Evolutionary conservation across 805 yeast genomes (phyloP), one percentile per base, ranked within the genome.

Genomic region (Saccharomyces mikatae): DNA sequence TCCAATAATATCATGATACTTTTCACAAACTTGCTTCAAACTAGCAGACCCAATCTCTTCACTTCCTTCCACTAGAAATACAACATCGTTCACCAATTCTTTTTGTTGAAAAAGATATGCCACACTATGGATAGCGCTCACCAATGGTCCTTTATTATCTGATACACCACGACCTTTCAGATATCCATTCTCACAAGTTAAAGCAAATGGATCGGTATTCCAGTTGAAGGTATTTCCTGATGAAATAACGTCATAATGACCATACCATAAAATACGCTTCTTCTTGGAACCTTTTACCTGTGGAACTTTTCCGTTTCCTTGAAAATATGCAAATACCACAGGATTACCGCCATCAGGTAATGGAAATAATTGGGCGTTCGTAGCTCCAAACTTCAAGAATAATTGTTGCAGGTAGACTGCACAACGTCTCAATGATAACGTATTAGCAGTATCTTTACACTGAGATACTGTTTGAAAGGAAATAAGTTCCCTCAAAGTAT

Each of bases 11-110:
- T 68, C 69, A 54, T 76, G 74, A 62, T 84, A 71, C 31, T 76
- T 66, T 27, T 65, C 62, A n/a, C 92, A 79, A 0, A 86, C 83
- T 3, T 81, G 77, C 62, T 83, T 83, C 66, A 92, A 89, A 0
- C 97, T 97, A 62, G 79, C 80, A 0, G 96, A 88, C 0, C 97
- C 98, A 54, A 88, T 80, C 68, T 92, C 99, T 70, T 94, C 99
- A 68, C 90, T 97, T 48, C 99, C 99, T 71, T 92, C 99, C 50
- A 92, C 77, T 14, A 92, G 65, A 62, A 94, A 91, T 0, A 87
- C 82, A 3, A 92, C 84, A 67, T 92, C 96, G 48, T 84, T 77
- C 6, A 75, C 73, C 22, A 94, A 75, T 48, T 79, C 70, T 0
- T 76, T 72, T 10, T 73, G 70, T 29, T 79, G 79, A 52, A 72